Evolutionary conservation across 331 rosid genomes (phyloP), one percentile per base, ranked within the genome.

Genomic region (Acacia pycnantha): DNA sequence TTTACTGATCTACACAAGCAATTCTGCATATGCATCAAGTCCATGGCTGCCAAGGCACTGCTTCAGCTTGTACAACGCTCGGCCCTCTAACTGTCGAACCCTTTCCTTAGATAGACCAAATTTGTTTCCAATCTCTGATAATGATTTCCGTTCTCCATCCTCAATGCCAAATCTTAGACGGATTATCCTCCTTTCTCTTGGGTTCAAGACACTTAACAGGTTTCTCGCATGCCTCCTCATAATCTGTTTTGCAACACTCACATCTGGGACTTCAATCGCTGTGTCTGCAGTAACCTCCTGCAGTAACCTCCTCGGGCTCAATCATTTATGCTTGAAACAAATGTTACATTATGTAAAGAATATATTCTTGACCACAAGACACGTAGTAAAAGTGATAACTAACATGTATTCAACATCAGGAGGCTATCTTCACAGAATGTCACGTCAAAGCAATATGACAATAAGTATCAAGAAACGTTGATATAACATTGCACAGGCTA

Each of bases 221-320:
- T 66, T 82, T 56, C 89, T 90, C 61, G 86, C 91, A 64, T 95
- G 97, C 78, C 78, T 83, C 87, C 99, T 86, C 99, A 95, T 95
- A 71, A 88, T 86, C 85, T 89, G 94, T 89, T 86, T 95, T 24
- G 85, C 81, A 41, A 92, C 96, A 58, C 81, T 73, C 80, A 86
- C 82, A 35, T 88, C 88, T 50, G 99, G 98, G 78, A 74, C 83
- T 87, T 93, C 98, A 33, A 87, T 65, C 48, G 89, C 74, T 13
- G 90, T 40, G 82, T 93, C 97, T 50, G 99, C 96, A 70, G 96
- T 95, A 77, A 93, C 70, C 87, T 95, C 99, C 99, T 95, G 94
- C 87, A 82, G 73, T 71, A 29, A 73, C 70, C n/a, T n/a, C n/a
- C n/a, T n/a, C 2, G 21, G 14, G 21, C 24, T 86, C 40, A 77